These are phyloP conservation scores for Boletus smithii DNA, from an alignment of 1,284 basidiomycete genomes.

Conservation along the genomic window DNA sequence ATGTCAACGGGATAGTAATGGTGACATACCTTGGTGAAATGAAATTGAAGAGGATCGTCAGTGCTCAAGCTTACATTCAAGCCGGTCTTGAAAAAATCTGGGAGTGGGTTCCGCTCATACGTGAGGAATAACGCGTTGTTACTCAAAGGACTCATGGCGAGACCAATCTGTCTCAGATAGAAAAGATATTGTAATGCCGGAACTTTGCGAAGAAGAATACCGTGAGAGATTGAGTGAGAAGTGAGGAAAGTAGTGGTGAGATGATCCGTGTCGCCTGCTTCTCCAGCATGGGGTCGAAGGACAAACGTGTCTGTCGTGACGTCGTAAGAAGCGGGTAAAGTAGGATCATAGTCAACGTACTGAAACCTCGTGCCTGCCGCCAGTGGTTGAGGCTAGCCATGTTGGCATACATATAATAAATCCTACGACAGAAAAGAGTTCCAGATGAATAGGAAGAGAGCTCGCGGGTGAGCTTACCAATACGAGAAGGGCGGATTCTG, in stretches of 20 bases:
- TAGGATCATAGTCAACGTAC: constrained; percentile 45
- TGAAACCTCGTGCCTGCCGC: constrained; percentile 86
- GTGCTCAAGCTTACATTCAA: constrained; percentile 97
- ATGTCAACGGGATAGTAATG: background rate
- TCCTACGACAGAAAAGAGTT: constrained; percentile 46
- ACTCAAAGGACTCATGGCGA: constrained; percentile 97
- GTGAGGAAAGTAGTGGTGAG: constrained; percentile 94
- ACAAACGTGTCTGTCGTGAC: constrained; percentile 85
- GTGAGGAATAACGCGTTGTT: constrained; percentile 98
- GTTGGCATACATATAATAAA: constrained; percentile 98
- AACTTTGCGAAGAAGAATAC: constrained; percentile 95
- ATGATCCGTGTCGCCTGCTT: constrained; percentile 98
- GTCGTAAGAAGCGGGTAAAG: constrained; percentile 2
- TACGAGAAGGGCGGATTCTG: constrained; percentile 95
- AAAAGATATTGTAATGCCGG: constrained; percentile 92
- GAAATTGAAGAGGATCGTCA: constrained; percentile 93
- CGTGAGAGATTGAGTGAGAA: constrained; percentile 97
- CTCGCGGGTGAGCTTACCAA: constrained; percentile 54
- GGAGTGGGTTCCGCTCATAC: constrained; percentile 96
- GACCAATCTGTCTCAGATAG: constrained; percentile 94
- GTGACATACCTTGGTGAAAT: constrained; percentile 81
- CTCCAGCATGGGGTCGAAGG: constrained; percentile 94
- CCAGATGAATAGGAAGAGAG: background rate
- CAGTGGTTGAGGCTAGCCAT: constrained; percentile 94
- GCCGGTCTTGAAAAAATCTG: constrained; percentile 95